Evolutionary conservation across 1,139 yeast genomes (phyloP).

Genomic region (Candida smagusa): DNA sequence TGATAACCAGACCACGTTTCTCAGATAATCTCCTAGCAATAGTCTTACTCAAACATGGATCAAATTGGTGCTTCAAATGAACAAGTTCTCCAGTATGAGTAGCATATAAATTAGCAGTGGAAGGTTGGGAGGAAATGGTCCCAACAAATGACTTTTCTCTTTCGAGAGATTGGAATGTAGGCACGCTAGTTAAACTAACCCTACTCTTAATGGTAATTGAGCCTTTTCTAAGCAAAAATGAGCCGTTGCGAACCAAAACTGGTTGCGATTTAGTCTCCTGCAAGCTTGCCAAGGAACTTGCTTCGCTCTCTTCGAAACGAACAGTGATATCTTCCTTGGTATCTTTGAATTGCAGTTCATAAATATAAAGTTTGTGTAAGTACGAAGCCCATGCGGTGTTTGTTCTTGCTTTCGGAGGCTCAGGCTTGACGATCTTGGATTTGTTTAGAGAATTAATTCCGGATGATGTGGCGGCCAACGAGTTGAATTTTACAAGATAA

Average conservation of each 20-base stretch:
- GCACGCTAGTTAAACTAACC: not conserved
- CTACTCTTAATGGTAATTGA: constrained; percentile 1
- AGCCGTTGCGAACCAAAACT: not conserved
- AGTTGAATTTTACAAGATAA: constrained; percentile 8
- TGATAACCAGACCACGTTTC: constrained; percentile 5
- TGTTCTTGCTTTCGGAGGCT: constrained; percentile 19
- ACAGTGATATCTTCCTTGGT: not conserved
- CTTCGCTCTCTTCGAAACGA: constrained; percentile 1
- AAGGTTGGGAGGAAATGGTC: not conserved
- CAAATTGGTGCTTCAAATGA: constrained; percentile 10
- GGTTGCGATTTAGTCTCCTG: not conserved
- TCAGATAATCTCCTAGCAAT: constrained; percentile 8
- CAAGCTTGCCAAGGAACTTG: not conserved
- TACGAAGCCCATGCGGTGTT: constrained; percentile 24
- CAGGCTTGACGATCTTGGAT: constrained; percentile 12
- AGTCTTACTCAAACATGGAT: constrained; percentile 8
- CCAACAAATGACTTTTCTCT: not conserved
- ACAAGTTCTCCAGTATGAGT: constrained; percentile 5
- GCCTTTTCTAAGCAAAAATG: constrained; percentile 1
- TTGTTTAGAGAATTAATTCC: not conserved
- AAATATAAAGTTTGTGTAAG: constrained; percentile 18
- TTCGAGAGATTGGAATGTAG: not conserved
- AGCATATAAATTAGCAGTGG: not conserved
- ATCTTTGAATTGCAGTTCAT: constrained; percentile 9
- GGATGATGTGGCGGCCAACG: not conserved